phyloP scores from a whole-genome alignment of 805 yeast species.

The Hemisphaericaspora nanyangensis region DNA sequence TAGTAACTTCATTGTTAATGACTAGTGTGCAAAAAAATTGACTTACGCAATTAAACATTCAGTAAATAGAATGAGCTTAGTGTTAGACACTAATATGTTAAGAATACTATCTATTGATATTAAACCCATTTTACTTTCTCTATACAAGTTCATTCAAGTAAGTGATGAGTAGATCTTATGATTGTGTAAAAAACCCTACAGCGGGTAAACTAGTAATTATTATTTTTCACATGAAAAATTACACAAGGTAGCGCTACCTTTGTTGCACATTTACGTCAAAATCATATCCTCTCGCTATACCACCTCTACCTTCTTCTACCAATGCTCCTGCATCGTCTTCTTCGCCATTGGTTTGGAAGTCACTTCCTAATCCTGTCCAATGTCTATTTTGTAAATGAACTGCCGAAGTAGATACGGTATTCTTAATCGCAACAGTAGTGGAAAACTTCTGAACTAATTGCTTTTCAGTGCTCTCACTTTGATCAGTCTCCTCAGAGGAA shows the following conservation, averaged over 20 bases:
- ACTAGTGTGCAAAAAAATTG: background rate
- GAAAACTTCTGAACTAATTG: constrained; percentile 56
- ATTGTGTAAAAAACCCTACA: no score
- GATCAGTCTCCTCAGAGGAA: constrained; percentile 33
- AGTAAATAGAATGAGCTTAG: constrained; percentile 1
- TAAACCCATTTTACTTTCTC: no score
- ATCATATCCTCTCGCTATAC: constrained; percentile 86
- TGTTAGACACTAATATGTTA: background rate
- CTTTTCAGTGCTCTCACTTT: constrained; percentile 11
- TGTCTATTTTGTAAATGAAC: constrained; percentile 61
- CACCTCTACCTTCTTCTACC: constrained; percentile 78
- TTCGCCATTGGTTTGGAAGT: constrained; percentile 46
- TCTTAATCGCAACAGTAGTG: constrained; percentile 58
- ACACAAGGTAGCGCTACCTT: background rate
- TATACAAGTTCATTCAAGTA: no score
- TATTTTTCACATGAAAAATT: no score
- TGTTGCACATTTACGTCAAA: constrained; percentile 17
- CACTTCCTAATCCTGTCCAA: constrained; percentile 94
- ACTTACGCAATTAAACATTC: constrained; percentile 3
- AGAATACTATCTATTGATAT: constrained; percentile 5
- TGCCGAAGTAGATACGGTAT: constrained; percentile 89
- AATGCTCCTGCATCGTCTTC: constrained; percentile 59
- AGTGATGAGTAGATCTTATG: no score
- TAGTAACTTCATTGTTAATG: background rate
- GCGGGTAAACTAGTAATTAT: no score